Base-by-base conservation (phyloP, 768 basidiomycete genomes). In the Suillus luteus region DNA sequence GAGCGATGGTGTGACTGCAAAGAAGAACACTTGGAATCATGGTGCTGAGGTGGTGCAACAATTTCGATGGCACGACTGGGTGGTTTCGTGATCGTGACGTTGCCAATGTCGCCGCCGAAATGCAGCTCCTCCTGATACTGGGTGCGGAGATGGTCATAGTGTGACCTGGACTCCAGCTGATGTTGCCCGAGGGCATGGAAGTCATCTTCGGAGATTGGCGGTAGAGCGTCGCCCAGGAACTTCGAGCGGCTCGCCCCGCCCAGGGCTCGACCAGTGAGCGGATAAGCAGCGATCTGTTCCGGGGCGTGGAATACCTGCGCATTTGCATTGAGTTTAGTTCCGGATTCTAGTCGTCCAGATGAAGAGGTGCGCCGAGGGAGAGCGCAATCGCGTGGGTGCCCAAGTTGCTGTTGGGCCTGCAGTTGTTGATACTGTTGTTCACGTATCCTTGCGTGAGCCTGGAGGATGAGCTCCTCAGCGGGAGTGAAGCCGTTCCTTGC, bases 381-480 rank as follows among this genome's bases (percentile, higher is more conserved):
- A 41, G 38, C 27, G 55, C 1, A 40, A 19, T 58, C 38, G 2
- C 10, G 55, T 41, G 55, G 37, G 15, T 60, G 31, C 52, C 22
- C 14, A 59, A 35, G 8, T 59, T 58, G 57, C 40, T 58, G 38
- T 22, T 61, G 64, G 8, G 63, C 51, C 31, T 68, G 67, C 11
- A 67, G 35, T 35, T 69, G 73, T 40, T 73, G 70, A 27, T 51
- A 68, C 64, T 65, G 67, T 31, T 62, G 61, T 22, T 62, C 55
- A 22, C 59, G 62, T 62, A 51, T 43, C 62, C 67, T 62, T 40
- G 74, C 81, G 78, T 74, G 87, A 65, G 74, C 86, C 62, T 82
- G 87, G 70, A 91, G 82, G 58, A 91, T 85, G 65, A 85, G 82
- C 72, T 88, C 85, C 71, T 91, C 90, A 0, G 89, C 79, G 2